phyloP scores from a whole-genome alignment of 306 rosid genomes.

The Rosa chinensis region DNA sequence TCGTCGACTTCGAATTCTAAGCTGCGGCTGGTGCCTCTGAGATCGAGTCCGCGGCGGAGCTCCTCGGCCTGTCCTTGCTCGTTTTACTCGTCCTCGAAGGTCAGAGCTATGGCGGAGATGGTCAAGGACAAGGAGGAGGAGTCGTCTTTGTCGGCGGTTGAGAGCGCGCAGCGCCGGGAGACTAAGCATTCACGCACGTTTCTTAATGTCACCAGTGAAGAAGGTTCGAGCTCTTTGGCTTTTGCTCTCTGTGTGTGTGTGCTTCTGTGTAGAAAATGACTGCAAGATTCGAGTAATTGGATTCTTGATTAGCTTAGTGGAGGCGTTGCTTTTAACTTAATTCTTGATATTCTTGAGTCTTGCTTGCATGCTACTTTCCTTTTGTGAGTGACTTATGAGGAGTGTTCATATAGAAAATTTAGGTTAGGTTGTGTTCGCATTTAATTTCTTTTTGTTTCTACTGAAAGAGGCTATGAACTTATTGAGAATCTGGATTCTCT shows the following conservation, averaged over 20 bases:
- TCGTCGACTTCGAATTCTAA: background rate
- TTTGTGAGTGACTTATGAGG: background rate
- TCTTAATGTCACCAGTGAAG: conserved; percentile 37
- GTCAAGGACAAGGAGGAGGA: conserved; percentile 36
- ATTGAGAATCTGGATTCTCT: background rate
- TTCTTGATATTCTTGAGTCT: background rate
- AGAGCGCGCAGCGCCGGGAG: conserved; percentile 25
- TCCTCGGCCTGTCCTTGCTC: conserved; percentile 28
- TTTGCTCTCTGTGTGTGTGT: background rate
- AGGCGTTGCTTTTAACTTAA: too few species aligned
- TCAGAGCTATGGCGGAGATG: conserved; percentile 46
- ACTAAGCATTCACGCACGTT: conserved; percentile 42
- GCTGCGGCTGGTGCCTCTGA: conserved; percentile 33
- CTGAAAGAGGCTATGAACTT: background rate
- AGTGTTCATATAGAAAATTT: background rate
- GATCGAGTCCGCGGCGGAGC: conserved; percentile 19
- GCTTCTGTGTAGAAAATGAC: background rate
- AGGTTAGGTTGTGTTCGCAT: background rate
- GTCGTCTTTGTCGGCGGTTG: conserved; percentile 2
- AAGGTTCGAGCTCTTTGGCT: conserved; percentile 30
- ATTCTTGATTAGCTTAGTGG: background rate
- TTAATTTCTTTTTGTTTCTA: too few species aligned
- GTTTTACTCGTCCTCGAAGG: conserved; percentile 23
- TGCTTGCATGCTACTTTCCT: background rate
- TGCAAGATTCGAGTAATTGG: background rate